phyloP scores from a whole-genome alignment of 2,329 filamentous ascomycete genomes.

The Phyllosticta citrichinensis region DNA sequence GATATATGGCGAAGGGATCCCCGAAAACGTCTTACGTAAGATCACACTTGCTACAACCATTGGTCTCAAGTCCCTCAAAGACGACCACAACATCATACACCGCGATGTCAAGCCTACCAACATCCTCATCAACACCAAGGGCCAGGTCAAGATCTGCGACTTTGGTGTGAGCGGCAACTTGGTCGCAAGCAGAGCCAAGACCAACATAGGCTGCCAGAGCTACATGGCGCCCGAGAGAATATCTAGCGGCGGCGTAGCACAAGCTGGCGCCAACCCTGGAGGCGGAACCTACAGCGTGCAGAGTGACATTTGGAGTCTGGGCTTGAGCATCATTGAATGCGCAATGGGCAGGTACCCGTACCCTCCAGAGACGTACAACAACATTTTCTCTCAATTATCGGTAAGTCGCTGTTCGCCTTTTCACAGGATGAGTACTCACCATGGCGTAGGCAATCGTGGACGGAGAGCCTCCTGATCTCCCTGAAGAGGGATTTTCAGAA shows the following conservation, averaged over 20 bases:
- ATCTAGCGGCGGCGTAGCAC: conserved; percentile 70
- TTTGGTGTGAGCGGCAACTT: conserved; percentile 96
- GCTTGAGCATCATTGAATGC: conserved; percentile 90
- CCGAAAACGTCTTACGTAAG: conserved; percentile 78
- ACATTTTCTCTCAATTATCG: conserved; percentile 93
- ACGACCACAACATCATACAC: conserved; percentile 98
- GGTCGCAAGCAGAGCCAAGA: conserved; percentile 94
- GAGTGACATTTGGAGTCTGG: conserved; percentile 95
- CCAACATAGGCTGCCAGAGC: conserved; percentile 97
- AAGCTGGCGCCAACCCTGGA: conserved; percentile 54
- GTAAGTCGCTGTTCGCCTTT: conserved; percentile 48
- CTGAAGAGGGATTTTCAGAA: conserved; percentile 66
- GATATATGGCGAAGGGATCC: conserved; percentile 80
- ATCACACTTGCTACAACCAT: conserved; percentile 84
- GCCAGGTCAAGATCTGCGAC: conserved; percentile 96
- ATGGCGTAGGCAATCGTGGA: conserved; percentile 79
- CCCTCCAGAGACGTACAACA: conserved; percentile 92
- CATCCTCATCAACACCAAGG: conserved; percentile 79
- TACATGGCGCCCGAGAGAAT: conserved; percentile 99
- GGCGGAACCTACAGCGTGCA: conserved; percentile 94
- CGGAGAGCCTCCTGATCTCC: conserved; percentile 85
- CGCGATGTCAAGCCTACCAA: conserved; percentile 99
- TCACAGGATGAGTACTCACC: conserved; percentile 12
- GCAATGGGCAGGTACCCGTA: conserved; percentile 92
- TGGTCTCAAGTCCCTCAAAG: conserved; percentile 87